phyloP scores from a whole-genome alignment of 225 moss, liverwort and hornwort genomes.

The Ulota crispa region DNA sequence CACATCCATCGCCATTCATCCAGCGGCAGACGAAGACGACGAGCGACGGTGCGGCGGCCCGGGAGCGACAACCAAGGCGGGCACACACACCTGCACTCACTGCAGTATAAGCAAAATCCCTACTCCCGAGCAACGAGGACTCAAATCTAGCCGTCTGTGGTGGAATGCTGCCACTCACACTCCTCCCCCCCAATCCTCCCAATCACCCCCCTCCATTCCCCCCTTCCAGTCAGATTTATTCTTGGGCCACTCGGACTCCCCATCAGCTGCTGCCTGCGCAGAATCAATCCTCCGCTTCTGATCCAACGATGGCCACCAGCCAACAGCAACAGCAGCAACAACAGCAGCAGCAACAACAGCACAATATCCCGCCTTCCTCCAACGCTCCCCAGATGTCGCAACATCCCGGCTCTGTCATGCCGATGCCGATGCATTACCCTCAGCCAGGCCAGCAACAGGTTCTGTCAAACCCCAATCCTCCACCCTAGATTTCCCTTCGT shows the following conservation, averaged over 20 bases:
- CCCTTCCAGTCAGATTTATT: slow-evolving; percentile 9
- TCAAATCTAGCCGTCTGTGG: slow-evolving; percentile 14
- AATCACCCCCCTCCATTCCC: background rate
- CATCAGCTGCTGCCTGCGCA: slow-evolving; percentile 15
- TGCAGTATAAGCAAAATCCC: background rate
- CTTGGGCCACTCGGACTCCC: slow-evolving; percentile 2
- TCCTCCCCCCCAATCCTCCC: background rate
- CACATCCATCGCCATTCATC: slow-evolving; percentile 18
- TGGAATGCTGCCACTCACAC: background rate
- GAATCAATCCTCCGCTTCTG: slow-evolving; percentile 4
- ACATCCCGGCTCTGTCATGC: slow-evolving; percentile 60
- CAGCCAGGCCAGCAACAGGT: slow-evolving; percentile 63
- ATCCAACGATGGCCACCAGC: slow-evolving; percentile 47
- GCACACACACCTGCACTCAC: background rate
- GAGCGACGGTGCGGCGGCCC: slow-evolving; percentile 16
- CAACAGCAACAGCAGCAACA: slow-evolving; percentile 40
- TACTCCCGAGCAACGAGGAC: slow-evolving; percentile 3
- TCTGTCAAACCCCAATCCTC: slow-evolving; percentile 8
- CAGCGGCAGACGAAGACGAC: background rate
- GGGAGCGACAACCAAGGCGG: slow-evolving; percentile 17
- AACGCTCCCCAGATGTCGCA: slow-evolving; percentile 58
- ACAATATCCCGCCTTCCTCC: slow-evolving; percentile 49
- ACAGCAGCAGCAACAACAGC: slow-evolving; percentile 21
- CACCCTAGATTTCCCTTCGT: slow-evolving; percentile 12
- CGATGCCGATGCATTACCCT: slow-evolving; percentile 62